phyloP scores from a whole-genome alignment of 1,139 yeast species.

The Yamadazyma kanchanaburiensis region DNA sequence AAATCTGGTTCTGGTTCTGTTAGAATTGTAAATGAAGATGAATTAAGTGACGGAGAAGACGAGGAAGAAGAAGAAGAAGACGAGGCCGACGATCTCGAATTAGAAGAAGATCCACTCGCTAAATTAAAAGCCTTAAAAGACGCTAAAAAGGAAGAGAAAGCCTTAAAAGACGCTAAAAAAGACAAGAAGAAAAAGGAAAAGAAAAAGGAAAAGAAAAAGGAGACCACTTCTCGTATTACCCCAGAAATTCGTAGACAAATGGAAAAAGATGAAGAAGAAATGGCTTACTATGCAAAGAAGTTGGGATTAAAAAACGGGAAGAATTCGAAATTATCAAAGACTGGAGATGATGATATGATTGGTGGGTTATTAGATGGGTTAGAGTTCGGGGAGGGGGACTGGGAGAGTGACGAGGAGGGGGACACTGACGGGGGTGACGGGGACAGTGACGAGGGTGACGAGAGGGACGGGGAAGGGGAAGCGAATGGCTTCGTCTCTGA shows the following conservation, averaged over 20 bases:
- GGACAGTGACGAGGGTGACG: neutral
- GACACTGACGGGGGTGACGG: conserved; percentile 1
- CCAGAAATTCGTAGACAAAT: conserved; percentile 43
- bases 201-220: conserved; percentile 3
- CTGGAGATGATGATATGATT: conserved; percentile 62
- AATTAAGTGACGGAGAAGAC: conserved; percentile 8
- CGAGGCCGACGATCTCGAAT: conserved; percentile 6
- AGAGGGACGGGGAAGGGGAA: neutral
- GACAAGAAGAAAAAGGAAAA: conserved; percentile 4
- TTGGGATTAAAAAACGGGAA: conserved; percentile 64
- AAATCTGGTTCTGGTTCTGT: conserved; percentile 13
- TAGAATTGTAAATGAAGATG: conserved; percentile 27
- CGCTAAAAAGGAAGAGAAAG: conserved; percentile 16
- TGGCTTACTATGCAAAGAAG: conserved; percentile 78
- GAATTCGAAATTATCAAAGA: conserved; percentile 38
- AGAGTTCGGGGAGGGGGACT: conserved; percentile 50
- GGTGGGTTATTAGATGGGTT: conserved; percentile 78
- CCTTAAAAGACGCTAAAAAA: conserved; percentile 4
- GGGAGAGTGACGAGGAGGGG: conserved; percentile 7
- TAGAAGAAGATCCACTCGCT: conserved; percentile 35
- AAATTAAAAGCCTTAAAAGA: conserved; percentile 43
- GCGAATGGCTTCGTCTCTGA: conserved; percentile 30
- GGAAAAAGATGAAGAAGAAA: conserved; percentile 70
- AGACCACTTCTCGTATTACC: conserved; percentile 12
- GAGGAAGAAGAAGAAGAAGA: conserved; percentile 12